Evolutionary conservation across 2,329 filamentous ascomycete species (phyloP), one percentile per base, ranked within the genome.

Genomic region (Exophiala calicioides): DNA sequence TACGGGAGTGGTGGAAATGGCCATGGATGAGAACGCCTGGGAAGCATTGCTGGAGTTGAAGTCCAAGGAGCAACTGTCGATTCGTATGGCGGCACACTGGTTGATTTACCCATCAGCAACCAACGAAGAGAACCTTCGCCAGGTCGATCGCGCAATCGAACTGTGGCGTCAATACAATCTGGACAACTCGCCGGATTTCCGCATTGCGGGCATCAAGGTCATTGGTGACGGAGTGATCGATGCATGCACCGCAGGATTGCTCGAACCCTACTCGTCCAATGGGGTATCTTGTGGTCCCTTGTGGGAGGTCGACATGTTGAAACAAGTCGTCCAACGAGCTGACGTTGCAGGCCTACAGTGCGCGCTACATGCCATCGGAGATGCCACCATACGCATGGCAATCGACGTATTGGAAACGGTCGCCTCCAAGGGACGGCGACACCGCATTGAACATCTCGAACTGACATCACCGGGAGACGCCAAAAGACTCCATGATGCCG

Each of bases 301-400:
- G 44, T 77, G 74, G 74, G 68, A 67, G 0, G 62, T 61, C 4
- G 60, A 67, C 10, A 66, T 67, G 60, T 62, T 77, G 3, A 59
- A 56, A 16, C 66, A 67, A 2, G 72, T 76, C 0, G 68, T 76
- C 5, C 59, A 66, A 34, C 68, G 65, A 34, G 73, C 74, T 3
- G 68, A 69, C 32, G 52, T 59, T 3, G 70, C 70, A 2, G 68
- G 67, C 0, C 59, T 77, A 1, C 74, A 77, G 56, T 74, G 71
- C 45, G 74, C 74, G 0, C 62, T 77, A 8, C 74, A 77, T 49
- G 74, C 74, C 3, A 77, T 77, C 47, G 74, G 74, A n/a, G 74
- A 77, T 47, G 61, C 59, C 41, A 68, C 74, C 3, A 65, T 76
- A 2, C 64, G 65, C 26, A 68, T 69, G 41, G 71, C 72, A 10